These are phyloP conservation scores for Stephania yunnanensis DNA, from an alignment of 164 flowering plant species.

Conservation along the genomic window DNA sequence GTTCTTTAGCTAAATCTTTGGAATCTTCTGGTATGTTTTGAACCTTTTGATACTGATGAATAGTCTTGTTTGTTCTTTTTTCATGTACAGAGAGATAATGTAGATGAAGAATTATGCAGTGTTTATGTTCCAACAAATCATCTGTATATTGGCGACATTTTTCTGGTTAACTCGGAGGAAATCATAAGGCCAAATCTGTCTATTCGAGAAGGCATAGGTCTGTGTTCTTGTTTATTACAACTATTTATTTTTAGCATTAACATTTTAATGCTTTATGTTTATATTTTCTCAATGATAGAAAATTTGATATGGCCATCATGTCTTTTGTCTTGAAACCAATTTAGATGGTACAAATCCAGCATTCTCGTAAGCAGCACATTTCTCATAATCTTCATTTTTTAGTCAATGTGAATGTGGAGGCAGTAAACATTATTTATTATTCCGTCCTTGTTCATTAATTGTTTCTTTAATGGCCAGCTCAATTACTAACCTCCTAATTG, in stretches of 20 bases:
- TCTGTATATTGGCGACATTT: conserved; percentile 10
- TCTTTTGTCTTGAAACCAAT: no score
- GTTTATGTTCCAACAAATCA: conserved; percentile 9
- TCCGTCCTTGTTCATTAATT: no score
- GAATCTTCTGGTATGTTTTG: no score
- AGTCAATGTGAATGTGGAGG: not conserved
- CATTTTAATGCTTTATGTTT: not conserved
- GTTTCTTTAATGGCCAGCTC: no score
- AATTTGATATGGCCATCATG: no score
- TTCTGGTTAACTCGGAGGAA: conserved; percentile 8
- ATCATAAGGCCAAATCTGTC: conserved; percentile 11
- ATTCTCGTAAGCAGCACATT: no score
- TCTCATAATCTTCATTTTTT: not conserved
- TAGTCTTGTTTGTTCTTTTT: not conserved
- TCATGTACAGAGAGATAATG: conserved; percentile 10
- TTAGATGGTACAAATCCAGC: no score
- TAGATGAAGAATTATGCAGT: conserved; percentile 9
- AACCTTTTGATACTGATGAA: not conserved
- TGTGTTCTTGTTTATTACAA: not conserved
- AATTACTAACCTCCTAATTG: no score
- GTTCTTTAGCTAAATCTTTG: no score
- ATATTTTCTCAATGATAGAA: no score
- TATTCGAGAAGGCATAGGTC: conserved; percentile 10
- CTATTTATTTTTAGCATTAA: no score
- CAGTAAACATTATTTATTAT: no score